These are phyloP conservation scores for Leccinum sublutescens DNA, from an alignment of 768 basidiomycete genomes.

Conservation along the genomic window DNA sequence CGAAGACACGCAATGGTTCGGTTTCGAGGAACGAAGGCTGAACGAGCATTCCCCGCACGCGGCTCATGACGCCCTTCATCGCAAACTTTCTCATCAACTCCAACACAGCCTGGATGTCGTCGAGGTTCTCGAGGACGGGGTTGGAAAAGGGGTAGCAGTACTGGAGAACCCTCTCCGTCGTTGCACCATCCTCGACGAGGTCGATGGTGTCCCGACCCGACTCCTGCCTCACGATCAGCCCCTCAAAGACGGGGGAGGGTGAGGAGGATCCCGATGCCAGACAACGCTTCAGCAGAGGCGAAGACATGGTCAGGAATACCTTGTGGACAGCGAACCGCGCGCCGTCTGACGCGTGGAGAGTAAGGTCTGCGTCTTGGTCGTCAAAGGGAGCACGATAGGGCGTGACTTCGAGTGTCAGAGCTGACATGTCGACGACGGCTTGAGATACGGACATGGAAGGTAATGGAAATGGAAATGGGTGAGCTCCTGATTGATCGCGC, in stretches of 20 bases:
- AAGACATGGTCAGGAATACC: slow-evolving; percentile 41
- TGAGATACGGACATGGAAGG: slow-evolving; percentile 32
- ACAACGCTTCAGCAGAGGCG: slow-evolving; percentile 38
- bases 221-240: slow-evolving; percentile 23
- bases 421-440: slow-evolving; percentile 23
- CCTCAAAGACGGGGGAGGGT: slow-evolving; percentile 29
- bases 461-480: slow-evolving; percentile 9
- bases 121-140: slow-evolving; percentile 33
- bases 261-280: slow-evolving; percentile 27
- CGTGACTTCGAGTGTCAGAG: slow-evolving; percentile 28
- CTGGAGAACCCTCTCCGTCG: slow-evolving; percentile 33
- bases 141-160: slow-evolving; percentile 38
- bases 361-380: slow-evolving; percentile 40
- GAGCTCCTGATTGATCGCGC: slow-evolving; percentile 14
- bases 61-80: slow-evolving; percentile 33
- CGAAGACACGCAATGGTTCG: slow-evolving; percentile 38
- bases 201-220: slow-evolving; percentile 27
- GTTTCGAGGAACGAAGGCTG: slow-evolving; percentile 26
- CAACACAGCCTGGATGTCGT: slow-evolving; percentile 35
- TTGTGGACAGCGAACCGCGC: slow-evolving; percentile 44
- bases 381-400: slow-evolving; percentile 37
- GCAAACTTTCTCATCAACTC: slow-evolving; percentile 40
- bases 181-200: slow-evolving; percentile 32
- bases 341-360: slow-evolving; percentile 42
- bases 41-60: slow-evolving; percentile 29